Percentiles rank a stretch among this genome's conserved stretches.
Evolutionary conservation across 176 grass and related monocot genomes (phyloP).

Genomic region (Saccharum officinarum): DNA sequence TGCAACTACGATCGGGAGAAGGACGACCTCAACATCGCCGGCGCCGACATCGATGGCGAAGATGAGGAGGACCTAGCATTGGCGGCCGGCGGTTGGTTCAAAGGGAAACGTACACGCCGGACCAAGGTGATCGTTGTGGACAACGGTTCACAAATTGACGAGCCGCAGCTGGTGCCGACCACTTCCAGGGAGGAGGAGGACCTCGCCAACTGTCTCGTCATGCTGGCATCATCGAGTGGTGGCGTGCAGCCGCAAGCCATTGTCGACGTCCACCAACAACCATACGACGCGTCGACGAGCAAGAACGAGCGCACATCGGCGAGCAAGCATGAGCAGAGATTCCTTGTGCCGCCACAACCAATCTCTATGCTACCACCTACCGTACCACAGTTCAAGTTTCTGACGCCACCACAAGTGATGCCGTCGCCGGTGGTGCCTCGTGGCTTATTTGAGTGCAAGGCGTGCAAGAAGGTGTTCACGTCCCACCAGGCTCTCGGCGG

Average conservation of each 20-base stretch:
- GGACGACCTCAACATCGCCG: not conserved
- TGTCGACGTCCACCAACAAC: constrained; percentile 28
- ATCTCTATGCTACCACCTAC: constrained; percentile 17
- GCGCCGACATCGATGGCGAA: not conserved
- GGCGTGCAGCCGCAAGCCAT: not conserved
- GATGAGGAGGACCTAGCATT: constrained; percentile 27
- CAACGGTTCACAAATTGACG: not conserved
- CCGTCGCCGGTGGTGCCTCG: constrained; percentile 28
- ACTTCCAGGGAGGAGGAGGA: constrained; percentile 60
- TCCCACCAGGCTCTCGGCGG: constrained; percentile 90
- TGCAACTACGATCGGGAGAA: constrained; percentile 37
- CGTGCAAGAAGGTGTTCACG: constrained; percentile 85
- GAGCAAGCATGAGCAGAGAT: too few relatives aligned
- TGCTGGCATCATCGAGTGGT: constrained; percentile 43
- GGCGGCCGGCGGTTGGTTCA: constrained; percentile 35
- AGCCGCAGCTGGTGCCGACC: not conserved
- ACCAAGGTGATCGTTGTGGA: constrained; percentile 21
- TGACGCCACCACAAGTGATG: constrained; percentile 7
- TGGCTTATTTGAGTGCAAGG: constrained; percentile 77
- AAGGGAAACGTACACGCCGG: constrained; percentile 61
- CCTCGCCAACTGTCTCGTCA: constrained; percentile 62
- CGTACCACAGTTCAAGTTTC: not conserved
- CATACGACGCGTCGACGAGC: not conserved
- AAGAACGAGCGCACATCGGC: not conserved
- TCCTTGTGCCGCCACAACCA: constrained; percentile 5